These are phyloP conservation scores for Paraphoma sp. DNA, from an alignment of 2,329 filamentous ascomycete genomes.

Conservation along the genomic window DNA sequence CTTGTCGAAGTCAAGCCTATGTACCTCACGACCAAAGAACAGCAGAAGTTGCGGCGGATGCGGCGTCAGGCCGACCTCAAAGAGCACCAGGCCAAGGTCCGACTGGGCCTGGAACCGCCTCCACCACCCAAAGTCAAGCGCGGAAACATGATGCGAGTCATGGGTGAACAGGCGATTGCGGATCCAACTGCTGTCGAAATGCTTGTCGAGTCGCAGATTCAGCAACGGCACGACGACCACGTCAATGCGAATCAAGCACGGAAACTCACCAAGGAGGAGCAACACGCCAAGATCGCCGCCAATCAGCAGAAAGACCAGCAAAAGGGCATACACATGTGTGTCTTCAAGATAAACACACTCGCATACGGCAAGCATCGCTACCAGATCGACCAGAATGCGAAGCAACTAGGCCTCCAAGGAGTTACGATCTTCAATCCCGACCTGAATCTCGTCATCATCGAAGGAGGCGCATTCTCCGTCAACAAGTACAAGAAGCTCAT, in stretches of 20 bases:
- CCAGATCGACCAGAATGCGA: slow-evolving; percentile 90
- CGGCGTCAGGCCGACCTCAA: slow-evolving; percentile 91
- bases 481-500: slow-evolving; percentile 90
- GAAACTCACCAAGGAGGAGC: slow-evolving; percentile 87
- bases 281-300: slow-evolving; percentile 77
- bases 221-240: slow-evolving; percentile 81
- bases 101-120: slow-evolving; percentile 85
- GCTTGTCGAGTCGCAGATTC: slow-evolving; percentile 90
- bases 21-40: slow-evolving; percentile 89
- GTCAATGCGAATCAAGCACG: slow-evolving; percentile 80
- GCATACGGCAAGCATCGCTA: slow-evolving; percentile 92
- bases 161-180: slow-evolving; percentile 91
- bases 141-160: slow-evolving; percentile 94
- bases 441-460: slow-evolving; percentile 88
- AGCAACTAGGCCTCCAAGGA: slow-evolving; percentile 85
- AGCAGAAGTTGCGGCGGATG: slow-evolving; percentile 88
- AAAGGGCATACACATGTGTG: slow-evolving; percentile 83
- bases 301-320: slow-evolving; percentile 90
- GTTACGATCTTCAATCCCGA: slow-evolving; percentile 91
- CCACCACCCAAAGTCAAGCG: slow-evolving; percentile 97
- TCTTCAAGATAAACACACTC: slow-evolving; percentile 89
- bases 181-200: slow-evolving; percentile 97
- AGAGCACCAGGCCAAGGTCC: slow-evolving; percentile 95
- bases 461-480: slow-evolving; percentile 85
- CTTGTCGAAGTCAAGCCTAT: slow-evolving; percentile 82